These are phyloP conservation scores for Arabis hirsuta DNA, from an alignment of 345 rosid genomes.

Conservation along the genomic window DNA sequence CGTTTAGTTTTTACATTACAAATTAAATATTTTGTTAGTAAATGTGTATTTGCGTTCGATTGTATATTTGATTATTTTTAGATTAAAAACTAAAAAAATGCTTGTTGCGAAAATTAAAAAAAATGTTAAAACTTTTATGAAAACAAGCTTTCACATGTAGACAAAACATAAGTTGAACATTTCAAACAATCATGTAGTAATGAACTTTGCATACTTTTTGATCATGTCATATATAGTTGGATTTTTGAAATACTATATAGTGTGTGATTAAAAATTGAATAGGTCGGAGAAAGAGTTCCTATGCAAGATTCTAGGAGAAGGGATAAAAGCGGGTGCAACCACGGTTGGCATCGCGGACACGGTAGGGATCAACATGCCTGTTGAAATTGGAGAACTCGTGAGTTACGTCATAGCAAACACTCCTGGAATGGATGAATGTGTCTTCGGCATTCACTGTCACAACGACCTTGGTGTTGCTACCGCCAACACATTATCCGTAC, in stretches of 20 bases:
- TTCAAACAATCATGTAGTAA: neutral
- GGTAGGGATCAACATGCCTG: conserved; percentile 76
- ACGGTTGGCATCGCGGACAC: conserved; percentile 82
- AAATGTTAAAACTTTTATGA: no score
- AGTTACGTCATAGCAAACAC: conserved; percentile 82
- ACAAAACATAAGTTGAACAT: no score
- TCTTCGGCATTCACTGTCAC: conserved; percentile 82
- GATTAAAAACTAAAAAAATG: no score
- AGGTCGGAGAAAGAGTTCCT: conserved; percentile 81
- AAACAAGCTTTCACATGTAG: no score
- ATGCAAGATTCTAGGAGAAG: conserved; percentile 77
- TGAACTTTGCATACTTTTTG: no score
- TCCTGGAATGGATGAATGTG: conserved; percentile 70
- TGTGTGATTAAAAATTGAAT: neutral
- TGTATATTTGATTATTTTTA: no score
- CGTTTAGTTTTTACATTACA: neutral
- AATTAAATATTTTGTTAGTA: neutral
- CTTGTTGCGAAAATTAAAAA: no score
- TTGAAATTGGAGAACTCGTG: conserved; percentile 69
- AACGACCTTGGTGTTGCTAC: conserved; percentile 97
- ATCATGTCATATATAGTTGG: neutral
- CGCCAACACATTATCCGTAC: conserved; percentile 79
- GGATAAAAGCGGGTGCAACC: conserved; percentile 85
- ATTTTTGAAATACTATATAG: neutral
- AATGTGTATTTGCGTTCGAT: no score